Base-by-base conservation (phyloP, 1,284 basidiomycete species). In the Naganishia cerealis region DNA sequence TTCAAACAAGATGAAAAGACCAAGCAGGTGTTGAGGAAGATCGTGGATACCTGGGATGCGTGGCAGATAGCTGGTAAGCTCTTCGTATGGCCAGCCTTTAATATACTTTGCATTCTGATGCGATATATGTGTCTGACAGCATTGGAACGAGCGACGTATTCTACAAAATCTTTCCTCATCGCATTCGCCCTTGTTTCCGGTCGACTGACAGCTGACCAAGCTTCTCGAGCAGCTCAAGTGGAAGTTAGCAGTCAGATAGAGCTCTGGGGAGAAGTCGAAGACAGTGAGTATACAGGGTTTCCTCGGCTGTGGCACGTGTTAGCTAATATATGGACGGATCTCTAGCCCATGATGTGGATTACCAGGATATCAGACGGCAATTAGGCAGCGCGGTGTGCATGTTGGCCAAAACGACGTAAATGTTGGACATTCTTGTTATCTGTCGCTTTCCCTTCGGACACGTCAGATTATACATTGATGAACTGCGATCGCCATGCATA, bases 191-290 rank as follows among this genome's bases (percentile, higher is more conserved):
- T 99, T 16, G 86, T 95, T 33, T 87, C 87, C 74, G 87, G 87
- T 42, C 86, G 85, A 65, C 78, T 96, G 52, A 87, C 86, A 2
- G 91, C 89, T 0, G 90, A 99, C 73, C 84, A 93, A 76, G 95
- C 96, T 1, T 87, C 92, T 0, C 81, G 87, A 63, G 92, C 91
- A 0, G 86, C 92, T 5, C 90, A 92, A 69, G 95, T 96, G 9
- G 96, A 99, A 80, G 94, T 99, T 0, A 85, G 88, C 69, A 93
- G 90, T 76, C 96, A 99, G 81, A 97, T 97, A 71, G 87, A 95
- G 79, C 85, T 87, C 61, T 99, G 96, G 96, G 96, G 96, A 29
- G 93, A 96, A 81, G 96, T 99, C 0, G 96, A 99, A 83, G 96
- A 99, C 80, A 91, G 94, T 96, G 75, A 84, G 93, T 85, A 33